phyloP scores from a whole-genome alignment of 108 stramenopile genomes.

The Discostella stelligeroides region DNA sequence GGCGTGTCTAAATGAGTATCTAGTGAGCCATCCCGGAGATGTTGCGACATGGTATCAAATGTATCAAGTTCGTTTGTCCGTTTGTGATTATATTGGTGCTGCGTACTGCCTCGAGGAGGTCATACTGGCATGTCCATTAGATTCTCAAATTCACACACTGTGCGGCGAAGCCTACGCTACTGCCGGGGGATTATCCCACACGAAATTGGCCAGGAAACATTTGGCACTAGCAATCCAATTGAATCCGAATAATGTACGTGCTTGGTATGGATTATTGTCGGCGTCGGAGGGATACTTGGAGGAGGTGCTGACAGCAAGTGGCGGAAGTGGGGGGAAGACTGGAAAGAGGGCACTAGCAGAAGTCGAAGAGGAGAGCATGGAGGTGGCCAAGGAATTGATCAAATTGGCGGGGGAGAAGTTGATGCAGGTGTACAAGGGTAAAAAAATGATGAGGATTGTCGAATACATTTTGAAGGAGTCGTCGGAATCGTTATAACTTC shows the following conservation, averaged over 20 bases:
- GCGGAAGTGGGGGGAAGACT: constrained; percentile 14
- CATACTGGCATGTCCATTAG: constrained; percentile 73
- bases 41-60: constrained; percentile 79
- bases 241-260: constrained; percentile 64
- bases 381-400: constrained; percentile 73
- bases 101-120: constrained; percentile 85
- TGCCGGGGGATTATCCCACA: constrained; percentile 64
- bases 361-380: constrained; percentile 63
- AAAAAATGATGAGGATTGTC: constrained; percentile 55
- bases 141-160: constrained; percentile 60
- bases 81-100: constrained; percentile 75
- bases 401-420: constrained; percentile 66
- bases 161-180: constrained; percentile 81
- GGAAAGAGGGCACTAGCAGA: too few relatives aligned
- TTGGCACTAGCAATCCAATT: constrained; percentile 79
- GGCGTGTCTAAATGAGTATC: constrained; percentile 69
- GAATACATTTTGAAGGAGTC: constrained; percentile 51
- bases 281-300: constrained; percentile 74
- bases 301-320: constrained; percentile 31
- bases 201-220: constrained; percentile 74
- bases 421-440: constrained; percentile 60
- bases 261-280: constrained; percentile 69
- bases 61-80: constrained; percentile 57
- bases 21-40: constrained; percentile 64
- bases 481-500: constrained; percentile 18